Base-by-base conservation (phyloP, 192 early-diverging fungal genomes). In the Entomortierella chlamydospora region DNA sequence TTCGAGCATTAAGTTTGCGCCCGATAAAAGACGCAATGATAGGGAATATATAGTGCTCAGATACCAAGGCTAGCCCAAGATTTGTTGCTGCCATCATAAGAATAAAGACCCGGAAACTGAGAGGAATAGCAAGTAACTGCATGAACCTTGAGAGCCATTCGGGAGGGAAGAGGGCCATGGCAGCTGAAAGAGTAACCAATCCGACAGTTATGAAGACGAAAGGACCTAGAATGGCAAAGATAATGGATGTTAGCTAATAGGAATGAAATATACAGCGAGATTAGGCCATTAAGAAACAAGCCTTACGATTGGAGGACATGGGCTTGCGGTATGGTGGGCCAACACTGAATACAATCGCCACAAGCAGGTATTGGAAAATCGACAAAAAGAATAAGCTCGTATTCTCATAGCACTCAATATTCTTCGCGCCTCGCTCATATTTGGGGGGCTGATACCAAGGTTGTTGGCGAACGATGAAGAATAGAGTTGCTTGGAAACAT, bases 261-360 rank as follows among this genome's bases (percentile, higher is more conserved):
- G 2, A 53, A 53, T 1, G n/a, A 33, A 29, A 45, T 61, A n/a
- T 22, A 10, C 23, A 13, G 30, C 22, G 17, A 54, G 11, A 51
- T 13, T n/a, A n/a, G n/a, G n/a, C n/a, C n/a, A n/a, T n/a, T n/a
- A n/a, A n/a, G n/a, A n/a, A n/a, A n/a, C n/a, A n/a, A n/a, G n/a
- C 4, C 84, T 82, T 86, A 95, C 94, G 83, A 78, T 99, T 99
- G 58, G 90, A 93, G 77, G 90, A 85, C 72, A 98, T 91, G 9
- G 91, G 88, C 77, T 95, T 90, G 62, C 97, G 91, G 69, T 97
- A 99, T 1, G 97, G 98, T 30, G 95, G 94, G 0, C 98, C 98
- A 5, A 95, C 95, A 84, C 94, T 96, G 76, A 98, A 97, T 22
- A 97, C 94, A 42, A 94, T 84, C 0, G 95, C 97, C 9, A 93